Evolutionary conservation across 2,329 filamentous ascomycete genomes (phyloP).

Genomic region (Boeremia exigua): DNA sequence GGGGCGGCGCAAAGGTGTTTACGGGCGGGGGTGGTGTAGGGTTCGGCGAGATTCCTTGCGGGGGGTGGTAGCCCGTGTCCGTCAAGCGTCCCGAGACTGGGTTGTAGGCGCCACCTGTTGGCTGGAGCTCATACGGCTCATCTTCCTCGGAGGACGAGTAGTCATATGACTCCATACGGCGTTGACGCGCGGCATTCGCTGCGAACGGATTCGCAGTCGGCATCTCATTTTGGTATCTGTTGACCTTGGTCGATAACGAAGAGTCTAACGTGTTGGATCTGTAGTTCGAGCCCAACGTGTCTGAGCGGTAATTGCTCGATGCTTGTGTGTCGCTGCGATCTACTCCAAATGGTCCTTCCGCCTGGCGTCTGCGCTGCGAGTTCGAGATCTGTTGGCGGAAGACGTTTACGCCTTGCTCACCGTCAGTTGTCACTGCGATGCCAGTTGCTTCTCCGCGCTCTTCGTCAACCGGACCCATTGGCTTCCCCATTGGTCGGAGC

Average conservation of each 20-base stretch:
- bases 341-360: constrained; percentile 33
- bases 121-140: constrained; percentile 46
- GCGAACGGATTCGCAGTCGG: constrained; percentile 43
- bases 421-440: constrained; percentile 24
- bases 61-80: constrained; percentile 46
- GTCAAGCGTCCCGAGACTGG: constrained; percentile 41
- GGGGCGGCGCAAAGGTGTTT: constrained; percentile 20
- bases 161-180: constrained; percentile 44
- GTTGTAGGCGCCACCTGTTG: constrained; percentile 37
- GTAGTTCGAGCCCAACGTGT: constrained; percentile 28
- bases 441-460: constrained; percentile 43
- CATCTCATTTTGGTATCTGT: constrained; percentile 43
- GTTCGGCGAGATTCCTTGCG: constrained; percentile 35
- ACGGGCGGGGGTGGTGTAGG: constrained; percentile 38
- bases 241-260: constrained; percentile 38
- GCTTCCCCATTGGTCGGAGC: constrained; percentile 34
- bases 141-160: constrained; percentile 50
- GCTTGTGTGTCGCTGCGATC: constrained; percentile 41
- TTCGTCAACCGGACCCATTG: constrained; percentile 39
- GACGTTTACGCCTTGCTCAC: constrained; percentile 40
- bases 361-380: constrained; percentile 45
- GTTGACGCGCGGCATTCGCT: constrained; percentile 28
- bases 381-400: constrained; percentile 49
- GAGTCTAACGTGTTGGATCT: constrained; percentile 22
- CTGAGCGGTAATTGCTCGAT: constrained; percentile 36